Conservation (phyloP, 352 stramenopile genomes). For the Aphanomyces stellatus region DNA sequence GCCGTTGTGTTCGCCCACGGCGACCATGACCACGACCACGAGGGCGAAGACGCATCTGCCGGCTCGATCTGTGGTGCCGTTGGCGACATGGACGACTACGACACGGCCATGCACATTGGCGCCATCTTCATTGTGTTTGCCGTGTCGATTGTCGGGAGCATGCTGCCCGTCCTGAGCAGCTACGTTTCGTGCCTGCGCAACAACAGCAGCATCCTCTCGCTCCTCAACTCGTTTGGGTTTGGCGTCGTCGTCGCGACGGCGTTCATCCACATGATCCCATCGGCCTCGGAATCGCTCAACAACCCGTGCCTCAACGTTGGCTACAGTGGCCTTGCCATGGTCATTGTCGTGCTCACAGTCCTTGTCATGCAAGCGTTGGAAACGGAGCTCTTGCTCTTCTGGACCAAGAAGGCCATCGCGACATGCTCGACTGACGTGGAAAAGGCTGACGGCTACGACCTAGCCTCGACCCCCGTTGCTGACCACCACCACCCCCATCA, state of each 20-base stretch:
- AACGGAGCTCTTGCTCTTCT: slow-evolving; percentile 9
- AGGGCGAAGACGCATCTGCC: too few relatives aligned
- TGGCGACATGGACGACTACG: not conserved
- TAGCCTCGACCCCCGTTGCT: not conserved
- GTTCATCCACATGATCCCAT: slow-evolving; percentile 23
- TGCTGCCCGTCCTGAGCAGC: slow-evolving; percentile 11
- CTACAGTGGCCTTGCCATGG: slow-evolving; percentile 19
- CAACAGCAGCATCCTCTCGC: not conserved
- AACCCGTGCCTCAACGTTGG: slow-evolving; percentile 11
- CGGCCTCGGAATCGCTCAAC: slow-evolving; percentile 17
- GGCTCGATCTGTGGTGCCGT: not conserved
- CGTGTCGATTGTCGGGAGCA: slow-evolving; percentile 4
- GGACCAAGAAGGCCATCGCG: not conserved
- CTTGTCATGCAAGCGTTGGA: slow-evolving; percentile 16
- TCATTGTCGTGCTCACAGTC: slow-evolving; percentile 22
- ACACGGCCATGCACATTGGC: slow-evolving; percentile 8
- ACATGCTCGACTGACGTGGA: not conserved
- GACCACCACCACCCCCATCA: not conserved
- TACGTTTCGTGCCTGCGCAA: not conserved
- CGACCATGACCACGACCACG: too few relatives aligned
- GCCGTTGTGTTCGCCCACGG: too few relatives aligned
- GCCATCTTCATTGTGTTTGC: slow-evolving; percentile 16
- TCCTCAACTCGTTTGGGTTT: slow-evolving; percentile 18
- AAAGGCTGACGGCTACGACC: not conserved
- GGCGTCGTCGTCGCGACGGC: slow-evolving; percentile 23